A percentile compares a stretch with the other conserved stretches of the same genome.
Evolutionary conservation across 495 filamentous ascomycete species (phyloP).

Genomic region (Podospora tetraspora): DNA sequence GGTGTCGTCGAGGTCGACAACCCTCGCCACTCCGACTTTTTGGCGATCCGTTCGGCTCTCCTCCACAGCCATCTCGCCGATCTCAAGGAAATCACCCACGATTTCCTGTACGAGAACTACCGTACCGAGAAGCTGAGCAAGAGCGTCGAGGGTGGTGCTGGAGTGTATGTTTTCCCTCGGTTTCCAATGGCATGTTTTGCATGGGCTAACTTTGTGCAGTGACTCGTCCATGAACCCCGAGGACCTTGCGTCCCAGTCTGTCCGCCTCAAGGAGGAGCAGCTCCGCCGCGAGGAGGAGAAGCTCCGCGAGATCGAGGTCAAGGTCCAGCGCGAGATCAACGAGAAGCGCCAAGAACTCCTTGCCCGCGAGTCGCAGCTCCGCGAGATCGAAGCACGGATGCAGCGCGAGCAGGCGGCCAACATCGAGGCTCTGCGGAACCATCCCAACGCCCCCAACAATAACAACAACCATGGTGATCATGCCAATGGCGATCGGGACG

Average conservation of each 20-base stretch:
- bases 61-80: constrained; percentile 96
- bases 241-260: constrained; percentile 91
- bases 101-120: constrained; percentile 99
- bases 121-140: constrained; percentile 99
- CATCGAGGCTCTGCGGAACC: constrained; percentile 23
- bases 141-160: constrained; percentile 87
- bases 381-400: constrained; percentile 75
- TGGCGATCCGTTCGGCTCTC: constrained; percentile 92
- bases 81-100: constrained; percentile 98
- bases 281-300: constrained; percentile 99
- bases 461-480: constrained; percentile 32
- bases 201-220: constrained; percentile 36
- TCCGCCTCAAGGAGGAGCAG: constrained; percentile 98
- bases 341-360: constrained; percentile 98
- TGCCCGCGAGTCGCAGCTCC: constrained; percentile 94
- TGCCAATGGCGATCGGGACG: constrained; percentile 45
- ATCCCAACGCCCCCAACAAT: constrained; percentile 12
- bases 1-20: constrained; percentile 98
- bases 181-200: neutral
- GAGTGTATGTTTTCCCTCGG: constrained; percentile 60
- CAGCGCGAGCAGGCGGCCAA: constrained; percentile 47
- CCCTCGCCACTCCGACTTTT: constrained; percentile 96
- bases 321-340: constrained; percentile 99
- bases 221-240: constrained; percentile 96
- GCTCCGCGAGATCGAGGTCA: constrained; percentile 96